Base-by-base conservation (phyloP, 805 yeast species). In the Kazachstania taianensis region DNA sequence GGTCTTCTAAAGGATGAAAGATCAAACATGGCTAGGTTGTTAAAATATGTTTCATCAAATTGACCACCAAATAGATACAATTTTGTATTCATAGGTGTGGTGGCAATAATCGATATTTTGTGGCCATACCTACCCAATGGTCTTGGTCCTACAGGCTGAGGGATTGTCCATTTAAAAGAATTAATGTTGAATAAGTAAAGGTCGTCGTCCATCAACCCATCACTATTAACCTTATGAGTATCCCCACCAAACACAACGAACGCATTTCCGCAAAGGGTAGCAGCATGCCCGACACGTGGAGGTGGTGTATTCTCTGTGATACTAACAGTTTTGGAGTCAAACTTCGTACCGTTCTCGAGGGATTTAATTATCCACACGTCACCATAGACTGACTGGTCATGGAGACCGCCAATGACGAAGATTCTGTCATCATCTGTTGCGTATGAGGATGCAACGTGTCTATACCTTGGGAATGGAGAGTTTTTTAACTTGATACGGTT, bases 101-200 rank as follows among this genome's bases (percentile, higher is more conserved):
- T 70, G 13, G 78, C 70, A 36, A 86, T 75, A 19, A 84, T 89
- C 1, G 81, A 76, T 37, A 92, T 72, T 32, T 94, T 77, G 59
- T 89, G 96, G 10, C 99, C 98, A 57, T 92, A 92, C 42, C 99
- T 71, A 2, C 97, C 98, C 24, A 75, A 63, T 0, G 98, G 98
- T 51, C 83, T 77, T 16, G 68, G 68, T 1, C 89, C 89, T 8
- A 64, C 61, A 0, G 86, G 84, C 42, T 73, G 70, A 43, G 95
- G 84, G 9, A 77, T 71, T 0, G 87, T 78, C 89, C 92, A 81
- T 48, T 78, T 77, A 43, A 74, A 65, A 2, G 87, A 75, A 33
- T 79, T 75, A 42, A 81, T 79, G 57, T 82, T 81, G 64, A 92
- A 81, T 49, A 92, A 70, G 57, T 92, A 92, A 41, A 92, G 65